Evolutionary conservation across 768 basidiomycete species (phyloP), one percentile per base, ranked within the genome.

Genomic region (Boletus rubroflammeus): DNA sequence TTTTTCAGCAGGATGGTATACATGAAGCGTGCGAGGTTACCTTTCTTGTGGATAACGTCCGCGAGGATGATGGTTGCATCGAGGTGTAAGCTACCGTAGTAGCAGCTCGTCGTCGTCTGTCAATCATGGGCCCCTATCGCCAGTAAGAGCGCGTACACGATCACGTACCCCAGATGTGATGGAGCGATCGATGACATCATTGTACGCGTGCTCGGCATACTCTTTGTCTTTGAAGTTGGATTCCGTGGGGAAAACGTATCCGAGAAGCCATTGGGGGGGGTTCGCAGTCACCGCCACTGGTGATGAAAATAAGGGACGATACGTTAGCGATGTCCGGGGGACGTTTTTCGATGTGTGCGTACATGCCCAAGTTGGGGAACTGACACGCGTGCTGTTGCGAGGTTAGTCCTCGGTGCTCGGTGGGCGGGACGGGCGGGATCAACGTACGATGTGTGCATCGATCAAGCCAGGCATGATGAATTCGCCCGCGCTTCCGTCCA

Each of bases 41-140:
- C 89, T 61, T 72, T 70, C 6, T 65, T 61, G 60, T 86, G 78
- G 8, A 86, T 78, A 25, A 88, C 80, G 25, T 90, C 82, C 1
- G 90, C 93, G 10, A 97, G 81, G 19, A 80, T 70, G 70, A 85
- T 90, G 6, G 90, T 92, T 0, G 86, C 81, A 46, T 86, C 83
- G 25, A 86, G 73, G 67, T 98, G 93, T 8, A 93, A 72, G 0
- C 88, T 87, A 11, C 82, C 90, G 67, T 90, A 96, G 68, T 93
- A 96, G 67, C 90, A 95, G 61, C 86, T 90, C 0, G 93, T 96
- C 1, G 94, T 96, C 2, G 92, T 94, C 93, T 60, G 23, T 32
- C 31, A 19, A 17, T 45, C 51, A 23, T 61, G 26, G 39, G 57
- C 21, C 17, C 51, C 21, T 54, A 47, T 48, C 43, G 17, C 14